A percentile compares a stretch with the other conserved stretches of the same genome.
These are phyloP conservation scores for Ramichloridium luteum DNA, from an alignment of 2,329 filamentous ascomycete genomes.

Conservation along the genomic window DNA sequence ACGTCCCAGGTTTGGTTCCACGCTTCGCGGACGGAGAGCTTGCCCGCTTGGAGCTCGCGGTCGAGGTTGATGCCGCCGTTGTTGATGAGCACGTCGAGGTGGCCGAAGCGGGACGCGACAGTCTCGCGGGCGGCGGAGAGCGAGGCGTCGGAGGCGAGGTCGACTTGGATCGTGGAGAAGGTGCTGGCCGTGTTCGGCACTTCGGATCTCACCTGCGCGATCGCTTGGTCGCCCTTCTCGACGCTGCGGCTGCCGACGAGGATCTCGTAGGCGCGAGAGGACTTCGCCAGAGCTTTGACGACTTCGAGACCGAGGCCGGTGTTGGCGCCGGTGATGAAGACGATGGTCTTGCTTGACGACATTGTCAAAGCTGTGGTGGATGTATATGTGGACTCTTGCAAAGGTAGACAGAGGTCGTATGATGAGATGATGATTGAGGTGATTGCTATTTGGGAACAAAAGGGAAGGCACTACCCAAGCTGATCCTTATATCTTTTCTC, in stretches of 20 bases:
- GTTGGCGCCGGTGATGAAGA: conserved; percentile 47
- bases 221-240: conserved; percentile 40
- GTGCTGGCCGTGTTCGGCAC: conserved; percentile 28
- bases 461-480: too few species aligned
- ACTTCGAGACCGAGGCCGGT: conserved; percentile 49
- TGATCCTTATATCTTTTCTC: too few species aligned
- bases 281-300: conserved; percentile 42
- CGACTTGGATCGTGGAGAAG: conserved; percentile 39
- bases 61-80: conserved; percentile 44
- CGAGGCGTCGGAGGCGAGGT: conserved; percentile 42
- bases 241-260: conserved; percentile 43
- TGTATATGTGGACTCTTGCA: too few species aligned
- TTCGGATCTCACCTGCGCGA: conserved; percentile 31
- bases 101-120: conserved; percentile 32
- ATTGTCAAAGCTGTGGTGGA: too few species aligned
- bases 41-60: conserved; percentile 17
- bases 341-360: conserved; percentile 25
- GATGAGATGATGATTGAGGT: too few species aligned
- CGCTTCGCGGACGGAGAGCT: conserved; percentile 24
- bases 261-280: conserved; percentile 41
- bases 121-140: conserved; percentile 36
- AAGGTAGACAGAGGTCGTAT: too few species aligned
- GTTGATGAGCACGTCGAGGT: conserved; percentile 44
- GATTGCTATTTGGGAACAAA: too few species aligned
- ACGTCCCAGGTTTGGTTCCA: conserved; percentile 27